Conservation (phyloP, 495 filamentous ascomycete genomes). For the Evernia prunastri region DNA sequence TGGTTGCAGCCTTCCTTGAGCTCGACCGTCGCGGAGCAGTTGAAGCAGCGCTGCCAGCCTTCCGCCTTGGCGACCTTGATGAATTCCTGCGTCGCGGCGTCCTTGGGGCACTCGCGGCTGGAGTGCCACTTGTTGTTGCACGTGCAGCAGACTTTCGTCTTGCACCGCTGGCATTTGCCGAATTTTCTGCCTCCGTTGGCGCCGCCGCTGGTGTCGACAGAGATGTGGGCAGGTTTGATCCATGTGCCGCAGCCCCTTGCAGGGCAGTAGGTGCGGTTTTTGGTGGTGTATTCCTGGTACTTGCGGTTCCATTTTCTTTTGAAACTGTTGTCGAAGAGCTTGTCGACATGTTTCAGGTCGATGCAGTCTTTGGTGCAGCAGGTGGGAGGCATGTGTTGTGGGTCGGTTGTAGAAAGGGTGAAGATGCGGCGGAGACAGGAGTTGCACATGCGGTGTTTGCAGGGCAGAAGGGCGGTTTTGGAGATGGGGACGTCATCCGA, state of each 20-base stretch:
- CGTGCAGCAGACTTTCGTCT: constrained; percentile 62
- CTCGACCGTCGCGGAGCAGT: constrained; percentile 70
- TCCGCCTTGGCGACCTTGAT: constrained; percentile 61
- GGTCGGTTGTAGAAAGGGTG: constrained; percentile 63
- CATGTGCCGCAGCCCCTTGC: constrained; percentile 61
- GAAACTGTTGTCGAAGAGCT: constrained; percentile 63
- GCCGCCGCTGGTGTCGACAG: constrained; percentile 41
- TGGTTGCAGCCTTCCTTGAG: constrained; percentile 77
- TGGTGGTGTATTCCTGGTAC: constrained; percentile 64
- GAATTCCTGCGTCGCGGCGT: constrained; percentile 58
- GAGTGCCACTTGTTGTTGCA: constrained; percentile 72
- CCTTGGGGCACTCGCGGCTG: constrained; percentile 60
- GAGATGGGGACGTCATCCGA: constrained; percentile 52
- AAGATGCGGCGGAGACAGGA: constrained; percentile 67
- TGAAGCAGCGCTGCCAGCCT: constrained; percentile 72
- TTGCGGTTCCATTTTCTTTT: constrained; percentile 73
- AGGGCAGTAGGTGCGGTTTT: constrained; percentile 71
- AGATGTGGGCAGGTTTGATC: constrained; percentile 64
- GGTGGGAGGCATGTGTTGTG: constrained; percentile 70
- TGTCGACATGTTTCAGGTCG: constrained; percentile 65
- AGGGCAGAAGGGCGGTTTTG: constrained; percentile 62
- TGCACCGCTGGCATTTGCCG: constrained; percentile 60
- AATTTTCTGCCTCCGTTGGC: constrained; percentile 35
- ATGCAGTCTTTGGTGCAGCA: constrained; percentile 71
- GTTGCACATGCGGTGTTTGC: constrained; percentile 72